These are phyloP conservation scores for Volutella citrinella DNA, from an alignment of 2,329 filamentous ascomycete species.

Conservation along the genomic window DNA sequence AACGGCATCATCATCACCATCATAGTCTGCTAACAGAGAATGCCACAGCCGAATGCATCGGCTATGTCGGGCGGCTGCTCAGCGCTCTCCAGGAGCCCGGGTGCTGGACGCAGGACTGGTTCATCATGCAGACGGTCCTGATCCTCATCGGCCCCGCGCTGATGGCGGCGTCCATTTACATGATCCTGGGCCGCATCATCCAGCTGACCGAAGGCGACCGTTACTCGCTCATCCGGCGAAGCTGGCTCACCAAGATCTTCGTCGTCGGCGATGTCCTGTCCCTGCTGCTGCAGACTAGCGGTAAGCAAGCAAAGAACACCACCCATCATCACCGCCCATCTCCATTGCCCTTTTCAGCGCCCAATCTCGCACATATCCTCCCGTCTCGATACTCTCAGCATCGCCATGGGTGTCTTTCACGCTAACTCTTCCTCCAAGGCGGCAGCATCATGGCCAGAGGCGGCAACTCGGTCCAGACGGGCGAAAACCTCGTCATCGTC, in stretches of 20 bases:
- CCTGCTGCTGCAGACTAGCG: constrained; percentile 32
- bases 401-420: no score
- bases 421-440: constrained; percentile 12
- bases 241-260: constrained; percentile 49
- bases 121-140: constrained; percentile 38
- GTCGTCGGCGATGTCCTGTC: constrained; percentile 49
- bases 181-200: no score
- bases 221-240: constrained; percentile 38
- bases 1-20: no score
- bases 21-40: no score
- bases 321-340: no score
- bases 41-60: constrained; percentile 26
- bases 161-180: constrained; percentile 46
- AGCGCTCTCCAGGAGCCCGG: constrained; percentile 38
- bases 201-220: constrained; percentile 34
- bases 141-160: constrained; percentile 39
- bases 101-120: constrained; percentile 32
- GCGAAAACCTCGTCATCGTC: constrained; percentile 47
- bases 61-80: constrained; percentile 47
- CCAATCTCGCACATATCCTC: no score
- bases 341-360: no score
- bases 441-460: constrained; percentile 22
- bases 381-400: no score
- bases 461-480: constrained; percentile 23
- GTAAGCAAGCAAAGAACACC: constrained; percentile 12